Evolutionary conservation across 2,329 filamentous ascomycete genomes (phyloP).

Genomic region (Diatrype stigma): DNA sequence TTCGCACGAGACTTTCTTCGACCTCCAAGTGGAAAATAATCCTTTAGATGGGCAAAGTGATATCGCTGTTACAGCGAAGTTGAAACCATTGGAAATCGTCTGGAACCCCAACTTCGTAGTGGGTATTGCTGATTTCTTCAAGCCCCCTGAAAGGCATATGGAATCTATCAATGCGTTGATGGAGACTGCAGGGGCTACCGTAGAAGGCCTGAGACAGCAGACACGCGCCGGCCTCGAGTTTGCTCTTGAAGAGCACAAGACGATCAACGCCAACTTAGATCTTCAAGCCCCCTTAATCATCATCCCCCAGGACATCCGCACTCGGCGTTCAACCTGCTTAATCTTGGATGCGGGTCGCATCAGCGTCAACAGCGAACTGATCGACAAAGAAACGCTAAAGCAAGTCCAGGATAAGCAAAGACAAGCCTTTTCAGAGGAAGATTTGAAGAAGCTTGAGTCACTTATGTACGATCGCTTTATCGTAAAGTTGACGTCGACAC

Average conservation of each 20-base stretch:
- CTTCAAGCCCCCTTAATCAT: conserved; percentile 95
- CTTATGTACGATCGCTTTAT: conserved; percentile 98
- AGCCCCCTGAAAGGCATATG: conserved; percentile 94
- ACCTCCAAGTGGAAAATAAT: conserved; percentile 89
- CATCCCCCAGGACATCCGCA: conserved; percentile 86
- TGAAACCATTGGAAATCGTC: conserved; percentile 94
- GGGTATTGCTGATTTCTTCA: conserved; percentile 91
- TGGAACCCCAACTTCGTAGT: conserved; percentile 95
- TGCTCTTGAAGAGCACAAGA: conserved; percentile 95
- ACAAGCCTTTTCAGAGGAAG: conserved; percentile 80
- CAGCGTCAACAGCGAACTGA: conserved; percentile 87
- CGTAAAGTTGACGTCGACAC: conserved; percentile 88
- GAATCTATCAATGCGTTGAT: conserved; percentile 95
- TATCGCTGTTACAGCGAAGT: conserved; percentile 80
- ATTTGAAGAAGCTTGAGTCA: conserved; percentile 81
- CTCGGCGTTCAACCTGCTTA: conserved; percentile 75
- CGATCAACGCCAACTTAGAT: conserved; percentile 92
- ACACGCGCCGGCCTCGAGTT: conserved; percentile 95
- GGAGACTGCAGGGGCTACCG: conserved; percentile 91
- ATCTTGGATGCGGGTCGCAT: conserved; percentile 96
- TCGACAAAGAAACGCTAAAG: conserved; percentile 84
- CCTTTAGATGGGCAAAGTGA: conserved; percentile 91
- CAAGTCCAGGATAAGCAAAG: conserved; percentile 89
- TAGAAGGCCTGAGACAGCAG: conserved; percentile 91
- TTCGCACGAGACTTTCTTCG: conserved; percentile 76